Conservation (phyloP, 768 basidiomycete species). For the Favolaschia claudopus region DNA sequence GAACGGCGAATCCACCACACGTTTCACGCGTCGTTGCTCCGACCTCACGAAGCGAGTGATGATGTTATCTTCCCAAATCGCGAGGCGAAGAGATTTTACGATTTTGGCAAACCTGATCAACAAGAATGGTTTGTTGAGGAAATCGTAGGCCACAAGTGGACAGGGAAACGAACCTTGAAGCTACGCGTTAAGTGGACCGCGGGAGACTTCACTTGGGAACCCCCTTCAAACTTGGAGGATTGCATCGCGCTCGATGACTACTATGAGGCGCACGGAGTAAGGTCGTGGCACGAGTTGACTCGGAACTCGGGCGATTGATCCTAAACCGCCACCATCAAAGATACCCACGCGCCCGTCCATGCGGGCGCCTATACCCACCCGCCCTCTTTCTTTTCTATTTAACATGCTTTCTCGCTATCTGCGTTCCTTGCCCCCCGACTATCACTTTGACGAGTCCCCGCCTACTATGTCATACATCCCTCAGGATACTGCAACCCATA, state of each 20-base stretch:
- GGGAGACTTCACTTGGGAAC: constrained; percentile 43
- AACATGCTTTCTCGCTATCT: too few relatives aligned
- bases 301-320: too few relatives aligned
- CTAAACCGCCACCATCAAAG: too few relatives aligned
- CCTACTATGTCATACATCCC: too few relatives aligned
- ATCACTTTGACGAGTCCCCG: too few relatives aligned
- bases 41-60: constrained; percentile 39
- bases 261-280: not conserved
- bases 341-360: too few relatives aligned
- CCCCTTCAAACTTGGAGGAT: constrained; percentile 26
- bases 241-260: not conserved
- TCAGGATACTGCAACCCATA: too few relatives aligned
- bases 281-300: not conserved
- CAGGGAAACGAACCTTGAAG: constrained; percentile 16
- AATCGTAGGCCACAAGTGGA: constrained; percentile 23
- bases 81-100: constrained; percentile 37
- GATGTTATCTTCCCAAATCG: constrained; percentile 43
- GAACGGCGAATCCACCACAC: constrained; percentile 36
- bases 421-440: too few relatives aligned
- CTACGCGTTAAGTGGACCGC: constrained; percentile 39
- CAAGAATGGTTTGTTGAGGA: constrained; percentile 48
- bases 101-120: constrained; percentile 41
- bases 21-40: constrained; percentile 44
- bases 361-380: too few relatives aligned
- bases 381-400: too few relatives aligned